These are phyloP conservation scores for Hyphodiscus hymeniophilus DNA, from an alignment of 495 filamentous ascomycete species.

Conservation along the genomic window DNA sequence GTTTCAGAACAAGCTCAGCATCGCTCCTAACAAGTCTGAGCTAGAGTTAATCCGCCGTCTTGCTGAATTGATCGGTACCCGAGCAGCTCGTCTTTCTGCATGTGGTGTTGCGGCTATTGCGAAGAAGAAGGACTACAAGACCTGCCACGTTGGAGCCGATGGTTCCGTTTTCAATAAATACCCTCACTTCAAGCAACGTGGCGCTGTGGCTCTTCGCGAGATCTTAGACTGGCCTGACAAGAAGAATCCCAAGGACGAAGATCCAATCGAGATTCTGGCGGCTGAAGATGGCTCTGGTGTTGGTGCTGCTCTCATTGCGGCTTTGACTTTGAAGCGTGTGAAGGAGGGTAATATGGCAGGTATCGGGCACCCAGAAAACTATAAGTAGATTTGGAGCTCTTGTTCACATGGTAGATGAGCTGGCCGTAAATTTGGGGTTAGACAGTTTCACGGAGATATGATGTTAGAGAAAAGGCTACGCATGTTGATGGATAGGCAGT, in stretches of 20 bases:
- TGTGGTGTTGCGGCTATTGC: conserved; percentile 94
- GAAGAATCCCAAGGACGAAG: conserved; percentile 52
- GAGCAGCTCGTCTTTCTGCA: conserved; percentile 83
- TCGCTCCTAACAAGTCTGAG: conserved; percentile 62
- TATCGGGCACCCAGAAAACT: conserved; percentile 64
- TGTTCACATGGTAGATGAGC: neutral
- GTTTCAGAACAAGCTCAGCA: conserved; percentile 63
- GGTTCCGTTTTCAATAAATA: conserved; percentile 98
- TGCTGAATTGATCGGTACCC: conserved; percentile 88
- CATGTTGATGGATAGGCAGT: neutral
- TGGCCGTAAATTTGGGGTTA: neutral
- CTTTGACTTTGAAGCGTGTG: conserved; percentile 80
- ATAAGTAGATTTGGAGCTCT: conserved; percentile 18
- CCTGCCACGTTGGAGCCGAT: conserved; percentile 91
- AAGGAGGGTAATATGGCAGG: conserved; percentile 70
- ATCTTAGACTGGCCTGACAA: conserved; percentile 83
- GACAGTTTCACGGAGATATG: neutral
- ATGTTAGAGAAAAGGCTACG: neutral
- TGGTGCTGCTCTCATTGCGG: conserved; percentile 91
- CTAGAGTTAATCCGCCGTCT: conserved; percentile 80
- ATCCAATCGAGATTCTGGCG: conserved; percentile 76
- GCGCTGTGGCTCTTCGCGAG: conserved; percentile 81
- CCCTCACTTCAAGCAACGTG: conserved; percentile 89
- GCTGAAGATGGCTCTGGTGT: conserved; percentile 95
- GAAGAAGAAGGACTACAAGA: conserved; percentile 82